Conservation (phyloP, 306 rosid genomes). For the Gillenia trifoliata region DNA sequence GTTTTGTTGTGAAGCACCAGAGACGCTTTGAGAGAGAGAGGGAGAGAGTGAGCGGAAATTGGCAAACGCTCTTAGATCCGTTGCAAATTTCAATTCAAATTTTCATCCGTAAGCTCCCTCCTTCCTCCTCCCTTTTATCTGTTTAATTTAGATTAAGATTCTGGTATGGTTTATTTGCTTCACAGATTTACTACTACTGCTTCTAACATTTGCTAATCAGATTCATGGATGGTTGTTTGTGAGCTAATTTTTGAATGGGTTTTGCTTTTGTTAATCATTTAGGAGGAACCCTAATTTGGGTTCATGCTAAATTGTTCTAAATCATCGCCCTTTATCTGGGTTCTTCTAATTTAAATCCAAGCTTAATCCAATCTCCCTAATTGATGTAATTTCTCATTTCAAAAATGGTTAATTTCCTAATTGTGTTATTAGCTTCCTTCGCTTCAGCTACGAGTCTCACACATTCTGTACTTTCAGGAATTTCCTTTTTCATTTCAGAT, state of each 20-base stretch:
- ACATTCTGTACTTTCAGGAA: not conserved
- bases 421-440: not conserved
- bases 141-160: not conserved
- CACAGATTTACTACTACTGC: not conserved
- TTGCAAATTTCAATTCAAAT: conserved; percentile 9
- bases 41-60: not conserved
- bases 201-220: not conserved
- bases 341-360: not conserved
- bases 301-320: not conserved
- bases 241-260: not conserved
- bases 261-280: not conserved
- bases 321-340: not conserved
- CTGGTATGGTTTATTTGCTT: not conserved
- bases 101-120: conserved; percentile 24
- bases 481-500: not conserved
- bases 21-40: not conserved
- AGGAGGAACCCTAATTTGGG: not conserved
- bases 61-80: not conserved
- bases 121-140: not conserved
- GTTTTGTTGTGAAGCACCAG: not conserved
- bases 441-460: not conserved
- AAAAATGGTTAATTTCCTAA: not conserved
- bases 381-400: not conserved
- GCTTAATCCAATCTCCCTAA: not conserved
- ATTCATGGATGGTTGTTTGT: not conserved